Evolutionary conservation across 306 rosid genomes (phyloP).

Genomic region (Dicorynia guianensis): DNA sequence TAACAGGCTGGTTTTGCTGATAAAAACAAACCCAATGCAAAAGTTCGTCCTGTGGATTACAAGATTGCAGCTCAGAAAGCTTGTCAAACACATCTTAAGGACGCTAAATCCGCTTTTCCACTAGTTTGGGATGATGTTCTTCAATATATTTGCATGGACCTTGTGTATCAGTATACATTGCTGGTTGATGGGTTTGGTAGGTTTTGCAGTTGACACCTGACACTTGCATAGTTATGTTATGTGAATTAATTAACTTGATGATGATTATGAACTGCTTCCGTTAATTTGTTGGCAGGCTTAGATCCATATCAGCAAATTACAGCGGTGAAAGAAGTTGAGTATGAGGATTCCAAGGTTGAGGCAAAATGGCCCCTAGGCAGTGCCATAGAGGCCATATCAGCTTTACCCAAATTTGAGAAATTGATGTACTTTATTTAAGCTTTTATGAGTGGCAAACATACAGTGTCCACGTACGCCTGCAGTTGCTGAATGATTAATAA

Average conservation of each 20-base stretch:
- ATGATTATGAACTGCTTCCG: background rate
- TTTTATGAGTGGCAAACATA: background rate
- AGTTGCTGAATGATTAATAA: no score
- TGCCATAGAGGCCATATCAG: conserved; percentile 8
- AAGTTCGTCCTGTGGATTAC: conserved; percentile 49
- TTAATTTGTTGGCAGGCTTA: background rate
- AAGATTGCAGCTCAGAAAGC: conserved; percentile 70
- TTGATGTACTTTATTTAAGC: background rate
- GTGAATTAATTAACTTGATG: background rate
- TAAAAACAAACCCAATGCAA: conserved; percentile 47
- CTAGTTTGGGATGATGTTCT: conserved; percentile 23
- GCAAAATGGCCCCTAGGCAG: conserved; percentile 14
- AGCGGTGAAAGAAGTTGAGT: background rate
- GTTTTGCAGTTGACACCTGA: conserved; percentile 32
- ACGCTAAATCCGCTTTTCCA: conserved; percentile 55
- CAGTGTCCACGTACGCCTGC: no score
- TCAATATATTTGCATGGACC: conserved; percentile 84
- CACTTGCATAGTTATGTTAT: background rate
- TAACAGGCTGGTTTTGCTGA: conserved; percentile 67
- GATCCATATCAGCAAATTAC: no score
- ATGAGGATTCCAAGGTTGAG: background rate
- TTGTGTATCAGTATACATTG: conserved; percentile 67
- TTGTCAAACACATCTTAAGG: conserved; percentile 56
- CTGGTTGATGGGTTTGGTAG: conserved; percentile 84
- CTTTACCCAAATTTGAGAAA: background rate